phyloP scores from a whole-genome alignment of 2,329 filamentous ascomycete species.

The Peltaster fructicola region DNA sequence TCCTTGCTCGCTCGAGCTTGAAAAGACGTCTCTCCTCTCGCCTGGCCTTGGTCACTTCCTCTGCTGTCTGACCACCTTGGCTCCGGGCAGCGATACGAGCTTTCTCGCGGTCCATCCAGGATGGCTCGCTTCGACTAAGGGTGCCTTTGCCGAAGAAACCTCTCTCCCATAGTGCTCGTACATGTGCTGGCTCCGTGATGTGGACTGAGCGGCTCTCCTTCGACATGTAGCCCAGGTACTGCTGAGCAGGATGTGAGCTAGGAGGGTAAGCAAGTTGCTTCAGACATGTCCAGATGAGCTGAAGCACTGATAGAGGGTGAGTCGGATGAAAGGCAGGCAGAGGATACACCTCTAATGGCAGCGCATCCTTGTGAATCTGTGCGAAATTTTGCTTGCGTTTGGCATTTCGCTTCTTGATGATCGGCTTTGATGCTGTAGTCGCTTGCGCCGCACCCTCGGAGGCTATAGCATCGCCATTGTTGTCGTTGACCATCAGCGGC shows the following conservation, averaged over 20 bases:
- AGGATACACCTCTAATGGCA: slow-evolving; percentile 66
- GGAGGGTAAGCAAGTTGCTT: slow-evolving; percentile 51
- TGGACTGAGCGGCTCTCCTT: slow-evolving; percentile 65
- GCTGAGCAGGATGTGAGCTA: slow-evolving; percentile 42
- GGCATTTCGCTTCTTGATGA: slow-evolving; percentile 8
- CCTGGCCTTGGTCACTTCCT: slow-evolving; percentile 59
- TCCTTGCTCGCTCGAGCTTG: slow-evolving; percentile 82
- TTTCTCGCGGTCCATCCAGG: slow-evolving; percentile 74
- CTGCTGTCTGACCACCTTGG: slow-evolving; percentile 41
- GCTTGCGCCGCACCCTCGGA: no score
- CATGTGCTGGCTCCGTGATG: slow-evolving; percentile 56
- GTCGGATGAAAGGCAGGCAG: slow-evolving; percentile 78
- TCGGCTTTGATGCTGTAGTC: slow-evolving; percentile 3
- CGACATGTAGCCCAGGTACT: slow-evolving; percentile 67
- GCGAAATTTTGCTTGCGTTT: slow-evolving; percentile 46
- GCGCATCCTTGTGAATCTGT: slow-evolving; percentile 64
- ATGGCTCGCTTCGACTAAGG: slow-evolving; percentile 84
- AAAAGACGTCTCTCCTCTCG: slow-evolving; percentile 65
- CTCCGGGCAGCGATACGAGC: slow-evolving; percentile 36
- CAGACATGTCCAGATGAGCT: slow-evolving; percentile 61
- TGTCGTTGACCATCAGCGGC: no score
- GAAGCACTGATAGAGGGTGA: slow-evolving; percentile 76
- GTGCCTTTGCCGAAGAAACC: slow-evolving; percentile 94
- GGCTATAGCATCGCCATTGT: no score
- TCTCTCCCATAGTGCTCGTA: slow-evolving; percentile 80